phyloP scores from a whole-genome alignment of 805 yeast species.

The Komagataella pastoris region DNA sequence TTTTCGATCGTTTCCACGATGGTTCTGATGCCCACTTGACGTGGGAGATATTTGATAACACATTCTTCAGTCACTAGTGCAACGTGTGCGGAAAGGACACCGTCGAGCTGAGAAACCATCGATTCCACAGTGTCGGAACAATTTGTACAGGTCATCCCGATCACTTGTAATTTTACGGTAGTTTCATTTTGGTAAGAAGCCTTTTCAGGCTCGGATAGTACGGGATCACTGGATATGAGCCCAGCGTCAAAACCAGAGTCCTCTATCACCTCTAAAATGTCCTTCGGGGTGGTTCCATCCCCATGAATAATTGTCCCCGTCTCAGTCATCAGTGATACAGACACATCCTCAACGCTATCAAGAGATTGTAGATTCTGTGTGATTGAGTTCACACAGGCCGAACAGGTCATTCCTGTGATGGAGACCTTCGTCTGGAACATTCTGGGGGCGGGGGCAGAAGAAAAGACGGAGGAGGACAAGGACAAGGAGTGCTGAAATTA shows the following conservation, averaged over 20 bases:
- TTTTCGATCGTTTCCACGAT: constrained; percentile 40
- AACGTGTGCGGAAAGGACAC: constrained; percentile 36
- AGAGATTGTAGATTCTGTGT: constrained; percentile 34
- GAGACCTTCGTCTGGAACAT: constrained; percentile 7
- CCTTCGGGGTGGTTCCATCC: constrained; percentile 4
- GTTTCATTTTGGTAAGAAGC: constrained; percentile 1
- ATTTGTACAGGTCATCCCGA: constrained; percentile 52
- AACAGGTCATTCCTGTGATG: constrained; percentile 82
- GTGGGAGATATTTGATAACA: constrained; percentile 34
- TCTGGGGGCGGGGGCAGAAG: not conserved
- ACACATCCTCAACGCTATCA: constrained; percentile 37
- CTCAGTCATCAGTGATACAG: constrained; percentile 64
- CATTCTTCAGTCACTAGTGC: constrained; percentile 44
- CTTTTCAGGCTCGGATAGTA: not conserved
- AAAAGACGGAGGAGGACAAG: not conserved
- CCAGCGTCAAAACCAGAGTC: constrained; percentile 54
- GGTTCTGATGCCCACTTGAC: constrained; percentile 46
- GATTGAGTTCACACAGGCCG: constrained; percentile 67
- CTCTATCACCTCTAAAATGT: constrained; percentile 42
- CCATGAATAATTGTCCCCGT: constrained; percentile 25
- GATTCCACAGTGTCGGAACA: constrained; percentile 37
- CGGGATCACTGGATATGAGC: constrained; percentile 1
- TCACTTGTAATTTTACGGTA: constrained; percentile 21
- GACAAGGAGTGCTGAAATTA: not conserved
- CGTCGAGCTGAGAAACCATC: constrained; percentile 28